A percentile compares a stretch with the other conserved stretches of the same genome.
These are phyloP conservation scores for Colletotrichum coccodes DNA, from an alignment of 2,329 filamentous ascomycete species.

Conservation along the genomic window DNA sequence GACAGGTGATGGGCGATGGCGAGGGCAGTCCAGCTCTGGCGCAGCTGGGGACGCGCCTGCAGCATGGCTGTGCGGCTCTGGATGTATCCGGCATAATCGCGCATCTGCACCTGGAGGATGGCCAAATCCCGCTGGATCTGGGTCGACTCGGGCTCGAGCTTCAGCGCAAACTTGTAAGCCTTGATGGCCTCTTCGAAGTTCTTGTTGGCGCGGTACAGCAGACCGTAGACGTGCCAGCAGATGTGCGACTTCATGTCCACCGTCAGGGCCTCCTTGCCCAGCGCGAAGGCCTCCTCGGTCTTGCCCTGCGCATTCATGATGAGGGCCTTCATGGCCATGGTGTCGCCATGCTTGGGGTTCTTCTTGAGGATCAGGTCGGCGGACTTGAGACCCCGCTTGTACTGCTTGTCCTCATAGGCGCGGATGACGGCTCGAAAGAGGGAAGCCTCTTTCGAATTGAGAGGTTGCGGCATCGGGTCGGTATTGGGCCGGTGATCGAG, in stretches of 20 bases:
- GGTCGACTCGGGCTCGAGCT: conserved; percentile 90
- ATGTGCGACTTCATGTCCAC: conserved; percentile 99
- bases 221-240: conserved; percentile 98
- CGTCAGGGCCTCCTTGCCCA: conserved; percentile 91
- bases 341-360: conserved; percentile 95
- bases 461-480: conserved; percentile 73
- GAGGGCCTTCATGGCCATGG: conserved; percentile 97
- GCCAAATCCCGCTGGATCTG: conserved; percentile 96
- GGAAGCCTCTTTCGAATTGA: conserved; percentile 88
- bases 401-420: conserved; percentile 97
- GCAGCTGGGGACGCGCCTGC: conserved; percentile 80
- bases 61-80: conserved; percentile 91
- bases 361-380: conserved; percentile 97
- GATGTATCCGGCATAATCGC: conserved; percentile 93
- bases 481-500: conserved; percentile 30
- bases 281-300: conserved; percentile 90
- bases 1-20: conserved; percentile 92
- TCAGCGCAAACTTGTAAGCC: conserved; percentile 95
- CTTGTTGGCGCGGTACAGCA: conserved; percentile 92
- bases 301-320: conserved; percentile 95
- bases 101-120: conserved; percentile 93
- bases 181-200: conserved; percentile 99
- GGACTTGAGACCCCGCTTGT: conserved; percentile 92
- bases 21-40: conserved; percentile 98
- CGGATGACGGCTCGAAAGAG: conserved; percentile 96